Evolutionary conservation across 2,329 filamentous ascomycete genomes (phyloP).

Genomic region (Shiraia bambusicola): DNA sequence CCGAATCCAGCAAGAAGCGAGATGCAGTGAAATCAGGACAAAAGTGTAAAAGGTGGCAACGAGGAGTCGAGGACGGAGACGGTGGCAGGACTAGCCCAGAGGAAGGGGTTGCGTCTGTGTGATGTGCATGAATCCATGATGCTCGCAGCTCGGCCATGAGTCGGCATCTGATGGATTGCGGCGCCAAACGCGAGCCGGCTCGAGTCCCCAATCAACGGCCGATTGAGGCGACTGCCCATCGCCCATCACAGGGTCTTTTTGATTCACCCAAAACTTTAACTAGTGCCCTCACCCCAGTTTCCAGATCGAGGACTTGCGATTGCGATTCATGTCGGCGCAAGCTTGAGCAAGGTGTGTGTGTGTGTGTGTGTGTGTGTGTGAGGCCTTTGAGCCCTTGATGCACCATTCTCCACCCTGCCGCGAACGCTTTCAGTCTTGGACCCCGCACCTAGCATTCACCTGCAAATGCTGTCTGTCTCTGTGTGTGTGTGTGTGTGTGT

Average conservation of each 20-base stretch:
- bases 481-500: too few relatives aligned
- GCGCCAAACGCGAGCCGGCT: slow-evolving; percentile 25
- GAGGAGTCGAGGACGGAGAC: slow-evolving; percentile 22
- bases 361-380: too few relatives aligned
- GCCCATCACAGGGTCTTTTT: slow-evolving; percentile 16
- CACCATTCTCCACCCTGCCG: slow-evolving; percentile 33
- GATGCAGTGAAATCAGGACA: slow-evolving; percentile 17
- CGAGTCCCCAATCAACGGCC: too few relatives aligned
- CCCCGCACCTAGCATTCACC: slow-evolving; percentile 36
- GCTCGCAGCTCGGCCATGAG: slow-evolving; percentile 31
- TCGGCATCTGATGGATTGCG: slow-evolving; percentile 25
- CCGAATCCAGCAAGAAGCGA: slow-evolving; percentile 22
- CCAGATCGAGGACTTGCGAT: slow-evolving; percentile 29
- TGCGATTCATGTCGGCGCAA: slow-evolving; percentile 34
- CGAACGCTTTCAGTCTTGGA: slow-evolving; percentile 38
- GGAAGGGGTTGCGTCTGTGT: slow-evolving; percentile 17
- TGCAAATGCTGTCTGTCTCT: not conserved
- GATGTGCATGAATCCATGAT: slow-evolving; percentile 28
- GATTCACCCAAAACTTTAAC: slow-evolving; percentile 20
- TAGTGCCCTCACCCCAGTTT: slow-evolving; percentile 29
- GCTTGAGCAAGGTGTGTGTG: slow-evolving; percentile 29
- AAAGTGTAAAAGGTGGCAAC: slow-evolving; percentile 32
- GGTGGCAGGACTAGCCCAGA: slow-evolving; percentile 21
- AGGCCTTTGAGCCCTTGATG: slow-evolving; percentile 24
- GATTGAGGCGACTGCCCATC: too few relatives aligned